Conservation (phyloP, 495 filamentous ascomycete genomes). For the Penicillium paradoxum region DNA sequence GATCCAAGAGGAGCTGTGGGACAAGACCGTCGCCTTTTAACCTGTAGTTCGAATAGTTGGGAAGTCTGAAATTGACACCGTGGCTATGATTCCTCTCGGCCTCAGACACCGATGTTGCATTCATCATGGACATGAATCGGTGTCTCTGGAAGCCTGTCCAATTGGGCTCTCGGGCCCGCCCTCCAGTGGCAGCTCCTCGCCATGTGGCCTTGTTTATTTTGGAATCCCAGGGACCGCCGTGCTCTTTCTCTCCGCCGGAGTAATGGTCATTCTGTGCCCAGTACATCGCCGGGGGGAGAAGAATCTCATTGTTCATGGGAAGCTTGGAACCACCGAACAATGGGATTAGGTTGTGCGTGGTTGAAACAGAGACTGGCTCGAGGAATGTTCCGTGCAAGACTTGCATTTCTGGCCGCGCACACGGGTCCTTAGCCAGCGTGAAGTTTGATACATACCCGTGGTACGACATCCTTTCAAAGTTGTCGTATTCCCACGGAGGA, state of each 20-base stretch:
- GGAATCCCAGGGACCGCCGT: slow-evolving; percentile 43
- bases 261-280: slow-evolving; percentile 60
- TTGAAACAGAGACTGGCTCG: slow-evolving; percentile 49
- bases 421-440: slow-evolving; percentile 54
- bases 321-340: slow-evolving; percentile 67
- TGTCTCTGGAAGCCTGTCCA: slow-evolving; percentile 43
- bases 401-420: slow-evolving; percentile 51
- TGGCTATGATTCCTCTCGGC: slow-evolving; percentile 24
- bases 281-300: slow-evolving; percentile 65
- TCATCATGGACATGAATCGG: slow-evolving; percentile 55
- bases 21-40: slow-evolving; percentile 3
- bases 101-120: slow-evolving; percentile 46
- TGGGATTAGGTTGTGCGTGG: slow-evolving; percentile 54
- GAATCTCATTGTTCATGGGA: slow-evolving; percentile 66
- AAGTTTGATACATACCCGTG: slow-evolving; percentile 57
- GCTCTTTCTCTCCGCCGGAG: slow-evolving; percentile 45
- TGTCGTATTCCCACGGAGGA: slow-evolving; percentile 31
- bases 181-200: slow-evolving; percentile 43
- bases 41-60: slow-evolving; percentile 14
- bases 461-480: slow-evolving; percentile 22
- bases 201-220: slow-evolving; percentile 51
- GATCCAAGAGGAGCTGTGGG: slow-evolving; percentile 10
- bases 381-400: slow-evolving; percentile 62
- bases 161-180: slow-evolving; percentile 18
- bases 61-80: slow-evolving; percentile 15